Evolutionary conservation across 345 rosid species (phyloP).

Genomic region (Brassica carinata): DNA sequence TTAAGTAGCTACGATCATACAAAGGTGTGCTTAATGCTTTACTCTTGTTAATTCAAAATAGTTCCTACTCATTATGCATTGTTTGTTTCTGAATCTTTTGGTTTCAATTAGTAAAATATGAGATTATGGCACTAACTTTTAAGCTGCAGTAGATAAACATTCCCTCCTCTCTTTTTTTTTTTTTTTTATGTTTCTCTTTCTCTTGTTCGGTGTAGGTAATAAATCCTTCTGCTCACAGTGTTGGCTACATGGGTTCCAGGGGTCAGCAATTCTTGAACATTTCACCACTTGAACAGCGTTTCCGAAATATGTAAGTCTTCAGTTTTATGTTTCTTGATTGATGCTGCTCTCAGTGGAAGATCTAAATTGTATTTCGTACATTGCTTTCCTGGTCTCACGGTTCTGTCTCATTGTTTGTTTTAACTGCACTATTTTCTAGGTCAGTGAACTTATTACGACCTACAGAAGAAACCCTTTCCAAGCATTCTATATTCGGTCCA

Average conservation of each 20-base stretch:
- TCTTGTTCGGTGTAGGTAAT: constrained; percentile 52
- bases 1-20: constrained; percentile 41
- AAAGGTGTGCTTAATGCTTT: constrained; percentile 53
- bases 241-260: constrained; percentile 53
- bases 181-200: constrained; percentile 14
- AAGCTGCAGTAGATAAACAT: constrained; percentile 28
- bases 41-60: background rate
- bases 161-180: background rate
- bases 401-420: background rate
- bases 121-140: background rate
- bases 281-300: constrained; percentile 59
- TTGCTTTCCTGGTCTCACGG: constrained; percentile 6
- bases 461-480: constrained; percentile 81
- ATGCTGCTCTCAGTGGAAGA: constrained; percentile 5
- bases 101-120: background rate
- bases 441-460: constrained; percentile 64
- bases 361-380: background rate
- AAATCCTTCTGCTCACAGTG: constrained; percentile 47
- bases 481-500: constrained; percentile 91
- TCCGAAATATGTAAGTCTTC: constrained; percentile 61
- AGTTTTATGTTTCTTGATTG: background rate
- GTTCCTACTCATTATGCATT: background rate
- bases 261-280: constrained; percentile 44
- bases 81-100: background rate
- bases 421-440: constrained; percentile 46